A percentile compares a stretch with the other conserved stretches of the same genome.
These are phyloP conservation scores for Brettanomyces nanus DNA, from an alignment of 805 yeast genomes.

Conservation along the genomic window DNA sequence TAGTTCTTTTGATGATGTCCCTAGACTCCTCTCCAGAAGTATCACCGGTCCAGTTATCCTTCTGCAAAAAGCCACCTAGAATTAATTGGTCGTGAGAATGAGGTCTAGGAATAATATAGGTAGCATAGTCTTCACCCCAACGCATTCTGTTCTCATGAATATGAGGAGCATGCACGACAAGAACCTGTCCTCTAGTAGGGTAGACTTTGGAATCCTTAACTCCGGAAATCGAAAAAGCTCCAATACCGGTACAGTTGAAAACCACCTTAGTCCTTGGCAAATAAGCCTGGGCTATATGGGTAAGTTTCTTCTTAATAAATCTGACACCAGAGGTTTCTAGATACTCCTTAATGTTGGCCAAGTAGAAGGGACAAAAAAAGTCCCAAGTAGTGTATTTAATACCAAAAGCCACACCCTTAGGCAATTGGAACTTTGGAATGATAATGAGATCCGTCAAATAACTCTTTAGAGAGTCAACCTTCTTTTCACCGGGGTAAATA, in stretches of 20 bases:
- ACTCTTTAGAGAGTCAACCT: constrained; percentile 37
- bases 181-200: constrained; percentile 78
- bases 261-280: constrained; percentile 34
- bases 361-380: constrained; percentile 62
- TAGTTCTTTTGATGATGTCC: constrained; percentile 54
- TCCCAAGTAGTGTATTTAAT: constrained; percentile 53
- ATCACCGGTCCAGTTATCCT: constrained; percentile 53
- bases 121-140: constrained; percentile 56
- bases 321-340: constrained; percentile 42
- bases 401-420: constrained; percentile 49
- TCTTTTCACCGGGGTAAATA: constrained; percentile 33
- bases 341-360: constrained; percentile 37
- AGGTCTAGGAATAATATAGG: constrained; percentile 70
- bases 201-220: constrained; percentile 53
- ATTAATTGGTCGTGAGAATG: constrained; percentile 56
- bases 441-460: constrained; percentile 42
- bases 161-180: constrained; percentile 64
- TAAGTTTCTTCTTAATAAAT: constrained; percentile 37
- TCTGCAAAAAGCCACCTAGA: constrained; percentile 68
- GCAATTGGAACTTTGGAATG: constrained; percentile 33
- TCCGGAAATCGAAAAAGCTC: constrained; percentile 57
- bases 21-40: constrained; percentile 49
- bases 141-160: constrained; percentile 47
- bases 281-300: constrained; percentile 51
- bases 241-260: constrained; percentile 74